Base-by-base conservation (phyloP, 2,329 filamentous ascomycete species). In the Claviceps sp. region DNA sequence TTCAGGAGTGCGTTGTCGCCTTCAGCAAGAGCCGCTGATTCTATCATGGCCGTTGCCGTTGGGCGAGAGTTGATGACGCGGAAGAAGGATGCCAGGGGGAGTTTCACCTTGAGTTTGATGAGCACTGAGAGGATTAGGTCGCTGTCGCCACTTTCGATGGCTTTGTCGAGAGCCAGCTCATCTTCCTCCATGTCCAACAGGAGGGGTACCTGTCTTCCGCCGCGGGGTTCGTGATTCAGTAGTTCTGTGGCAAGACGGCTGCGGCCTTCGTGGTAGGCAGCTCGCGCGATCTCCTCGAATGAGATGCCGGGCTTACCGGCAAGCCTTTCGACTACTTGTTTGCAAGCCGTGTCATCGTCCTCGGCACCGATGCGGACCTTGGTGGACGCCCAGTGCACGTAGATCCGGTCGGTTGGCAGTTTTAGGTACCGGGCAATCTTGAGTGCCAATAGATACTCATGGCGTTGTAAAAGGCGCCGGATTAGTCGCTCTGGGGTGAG, bases 131-230 rank as follows among this genome's bases (percentile, higher is more conserved):
- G 84, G n/a, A 95, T 81, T 2, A 98, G 77, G 59, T 98, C 93
- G 0, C 90, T 91, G 63, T 98, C 93, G 17, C 91, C 91, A 55
- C 88, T 95, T 65, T 96, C 89, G 54, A 97, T 88, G 10, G 93
- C 91, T 67, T 97, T 98, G 72, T 97, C 91, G 0, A 98, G 78
- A 0, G 93, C 93, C 42, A 97, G 82, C 57, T 90, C 88, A 58
- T 96, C 91, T 66, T 98, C 90, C 60, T 95, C 90, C 87, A 97
- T 96, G 65, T 80, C 89, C 43, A 98, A 74, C 2, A 98, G 78
- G 2, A 98, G 77, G 0, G 93, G 93, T 0, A 98, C 93, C 68
- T 98, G 93, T 57, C 91, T 88, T n/a, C 91, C 93, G 2, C 89
- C 91, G 53, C 93, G 82, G 10, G 91, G 89, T 63, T 98, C 93